phyloP scores from a whole-genome alignment of 495 filamentous ascomycete genomes.

The Daldinia caldariorum region DNA sequence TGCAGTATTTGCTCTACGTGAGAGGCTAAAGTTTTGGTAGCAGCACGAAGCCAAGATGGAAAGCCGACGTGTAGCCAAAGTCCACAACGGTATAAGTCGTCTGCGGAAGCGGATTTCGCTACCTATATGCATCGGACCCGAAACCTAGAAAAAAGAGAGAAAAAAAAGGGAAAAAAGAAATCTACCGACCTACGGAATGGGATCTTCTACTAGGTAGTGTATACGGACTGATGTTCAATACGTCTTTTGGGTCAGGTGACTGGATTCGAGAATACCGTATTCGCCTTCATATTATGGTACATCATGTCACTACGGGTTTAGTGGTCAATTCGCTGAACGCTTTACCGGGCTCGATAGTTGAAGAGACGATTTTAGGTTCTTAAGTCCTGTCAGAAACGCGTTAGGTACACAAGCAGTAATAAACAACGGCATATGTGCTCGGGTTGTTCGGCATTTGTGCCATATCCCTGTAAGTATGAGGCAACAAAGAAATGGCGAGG shows the following conservation, averaged over 20 bases:
- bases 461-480: constrained; percentile 8
- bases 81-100: constrained; percentile 23
- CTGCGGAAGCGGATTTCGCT: constrained; percentile 12
- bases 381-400: background rate
- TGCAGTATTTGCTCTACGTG: background rate
- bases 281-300: background rate
- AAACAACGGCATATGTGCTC: background rate
- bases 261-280: background rate
- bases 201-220: background rate
- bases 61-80: background rate
- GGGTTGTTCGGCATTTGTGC: constrained; percentile 19
- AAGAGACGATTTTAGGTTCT: background rate
- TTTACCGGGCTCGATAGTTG: background rate
- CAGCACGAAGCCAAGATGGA: background rate
- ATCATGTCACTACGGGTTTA: background rate
- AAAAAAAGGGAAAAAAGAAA: background rate
- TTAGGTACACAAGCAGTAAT: background rate
- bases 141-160: background rate
- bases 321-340: background rate
- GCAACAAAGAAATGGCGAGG: constrained; percentile 11
- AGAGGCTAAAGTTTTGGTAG: background rate
- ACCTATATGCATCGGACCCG: background rate
- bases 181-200: background rate
- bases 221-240: background rate
- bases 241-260: background rate